Evolutionary conservation across 257 asterid genomes (phyloP), one percentile per base, ranked within the genome.

Genomic region (Solanum ossicruentum): DNA sequence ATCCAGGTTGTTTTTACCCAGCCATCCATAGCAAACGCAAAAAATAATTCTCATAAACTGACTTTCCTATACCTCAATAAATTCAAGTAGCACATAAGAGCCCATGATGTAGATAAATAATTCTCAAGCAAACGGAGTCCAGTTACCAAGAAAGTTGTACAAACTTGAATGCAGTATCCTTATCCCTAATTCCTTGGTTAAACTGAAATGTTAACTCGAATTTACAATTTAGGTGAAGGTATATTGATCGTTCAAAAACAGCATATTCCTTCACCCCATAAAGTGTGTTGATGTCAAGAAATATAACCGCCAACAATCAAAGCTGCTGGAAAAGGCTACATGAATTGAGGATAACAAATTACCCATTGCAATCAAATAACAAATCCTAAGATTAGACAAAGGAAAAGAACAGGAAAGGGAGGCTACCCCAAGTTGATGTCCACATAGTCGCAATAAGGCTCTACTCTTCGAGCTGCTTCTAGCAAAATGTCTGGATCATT

Each of bases 371-470:
- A 69, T 75, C 63, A 20, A 77, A 23, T 51, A 77, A 77, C 23
- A 15, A 51, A 52, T 77, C 60, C 63, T 49, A 51, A 51, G 45
- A 23, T 51, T 51, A 20, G 45, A 77, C 47, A 23, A 16, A 51
- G 63, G 26, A 51, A 51, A 75, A 51, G 15, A 73, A 21, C 11
- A 23, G 82, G 73, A 67, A 85, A 86, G 36, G 36, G 43, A 77
- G 85, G 36, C 13, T 93, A 95, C 99, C 99, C 98, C 54, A 97
- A 92, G 85, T 97, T 97, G 86, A 97, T 92, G 91, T 97, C 99
- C 28, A 95, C 95, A 55, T 95, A 97, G 85, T 97, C 98, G 57
- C 98, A 94, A 87, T 82, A 86, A 5, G 95, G 93, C 89, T 97
- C 97, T 16, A 97, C 99, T 86, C 89, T 95, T 87, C 91, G 86